Base-by-base conservation (phyloP, 78 protist genomes). In the Dictyostelium intermedium region DNA sequence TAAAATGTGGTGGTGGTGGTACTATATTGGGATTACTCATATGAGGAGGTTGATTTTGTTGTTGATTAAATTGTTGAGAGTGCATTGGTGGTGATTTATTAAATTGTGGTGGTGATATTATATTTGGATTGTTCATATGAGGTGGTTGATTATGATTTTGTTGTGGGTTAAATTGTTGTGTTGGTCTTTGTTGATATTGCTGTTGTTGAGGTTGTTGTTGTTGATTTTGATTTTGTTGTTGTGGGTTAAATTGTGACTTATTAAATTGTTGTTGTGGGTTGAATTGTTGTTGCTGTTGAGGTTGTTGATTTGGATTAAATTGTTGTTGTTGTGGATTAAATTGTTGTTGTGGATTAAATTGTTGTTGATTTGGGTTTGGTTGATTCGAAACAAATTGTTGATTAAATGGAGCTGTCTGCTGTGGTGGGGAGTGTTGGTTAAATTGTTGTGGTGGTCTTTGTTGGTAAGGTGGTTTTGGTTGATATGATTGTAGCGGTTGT, bases 311-410 rank as follows among this genome's bases (percentile, higher is more conserved):
- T 34, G 13, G 63, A 11, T 82, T 41, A 41, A 32, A 50, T 82
- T 47, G 87, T 66, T n/a, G 91, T 72, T 41, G 91, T 50, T 84
- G 91, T 45, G 37, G 91, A 34, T 84, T 84, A 34, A 34, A 41
- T 25, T 32, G 73, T 39, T 60, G 77, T 39, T 56, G 35, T 14
- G 1, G 37, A 34, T 79, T 47, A 45, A 45, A 34, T 27, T 82
- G 76, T 23, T 63, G 87, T 83, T 45, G 86, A 34, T 82, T 61
- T 34, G 25, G 43, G n/a, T 82, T 53, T 9, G 35, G 87, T 82
- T 41, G 85, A 30, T 80, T 60, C 11, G 20, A 20, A n/a, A 56
- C 30, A 50, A 50, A 61, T 30, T 82, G 76, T 23, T 61, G 77
- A 61, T 43, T 66, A 32, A 34, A 27, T 34, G 23, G 50, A 7